A percentile compares a stretch with the other conserved stretches of the same genome.
Evolutionary conservation across 2,329 filamentous ascomycete genomes (phyloP).

Genomic region (Xylariaceae sp.): DNA sequence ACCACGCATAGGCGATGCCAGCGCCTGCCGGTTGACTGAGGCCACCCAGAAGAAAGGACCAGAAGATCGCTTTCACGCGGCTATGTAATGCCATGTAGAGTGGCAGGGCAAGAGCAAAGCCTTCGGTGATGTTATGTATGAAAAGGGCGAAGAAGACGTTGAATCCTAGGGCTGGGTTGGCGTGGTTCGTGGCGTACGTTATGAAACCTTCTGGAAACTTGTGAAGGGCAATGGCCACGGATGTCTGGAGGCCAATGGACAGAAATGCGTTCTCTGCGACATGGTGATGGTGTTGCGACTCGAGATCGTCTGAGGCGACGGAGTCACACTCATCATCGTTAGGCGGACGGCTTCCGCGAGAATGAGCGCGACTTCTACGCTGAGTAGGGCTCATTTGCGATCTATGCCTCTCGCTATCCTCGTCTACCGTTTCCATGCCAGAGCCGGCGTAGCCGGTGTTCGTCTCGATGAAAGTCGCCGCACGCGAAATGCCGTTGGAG

Average conservation of each 20-base stretch:
- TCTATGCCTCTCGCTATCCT: conserved; percentile 25
- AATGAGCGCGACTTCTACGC: conserved; percentile 28
- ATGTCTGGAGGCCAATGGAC: conserved; percentile 92
- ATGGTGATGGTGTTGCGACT: conserved; percentile 77
- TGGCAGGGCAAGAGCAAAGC: conserved; percentile 88
- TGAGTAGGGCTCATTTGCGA: conserved; percentile 25
- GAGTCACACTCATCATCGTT: conserved; percentile 24
- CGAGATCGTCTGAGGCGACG: conserved; percentile 37
- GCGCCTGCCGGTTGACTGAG: conserved; percentile 84
- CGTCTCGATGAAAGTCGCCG: conserved; percentile 38
- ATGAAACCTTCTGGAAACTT: conserved; percentile 87
- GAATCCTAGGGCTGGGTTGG: conserved; percentile 80
- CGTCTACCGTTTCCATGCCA: conserved; percentile 28
- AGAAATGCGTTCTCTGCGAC: conserved; percentile 91
- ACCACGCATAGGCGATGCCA: conserved; percentile 78
- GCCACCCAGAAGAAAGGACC: conserved; percentile 78
- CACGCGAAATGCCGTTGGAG: conserved; percentile 32
- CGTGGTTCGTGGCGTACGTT: conserved; percentile 96
- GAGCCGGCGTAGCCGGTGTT: conserved; percentile 36
- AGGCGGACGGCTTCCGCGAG: conserved; percentile 29
- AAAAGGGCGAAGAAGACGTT: conserved; percentile 93
- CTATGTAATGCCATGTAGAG: conserved; percentile 86
- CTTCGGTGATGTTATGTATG: conserved; percentile 97
- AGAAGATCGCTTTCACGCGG: conserved; percentile 74
- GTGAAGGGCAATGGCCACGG: conserved; percentile 89